Base-by-base conservation (phyloP, 768 basidiomycete species). In the Panellus pusillus region DNA sequence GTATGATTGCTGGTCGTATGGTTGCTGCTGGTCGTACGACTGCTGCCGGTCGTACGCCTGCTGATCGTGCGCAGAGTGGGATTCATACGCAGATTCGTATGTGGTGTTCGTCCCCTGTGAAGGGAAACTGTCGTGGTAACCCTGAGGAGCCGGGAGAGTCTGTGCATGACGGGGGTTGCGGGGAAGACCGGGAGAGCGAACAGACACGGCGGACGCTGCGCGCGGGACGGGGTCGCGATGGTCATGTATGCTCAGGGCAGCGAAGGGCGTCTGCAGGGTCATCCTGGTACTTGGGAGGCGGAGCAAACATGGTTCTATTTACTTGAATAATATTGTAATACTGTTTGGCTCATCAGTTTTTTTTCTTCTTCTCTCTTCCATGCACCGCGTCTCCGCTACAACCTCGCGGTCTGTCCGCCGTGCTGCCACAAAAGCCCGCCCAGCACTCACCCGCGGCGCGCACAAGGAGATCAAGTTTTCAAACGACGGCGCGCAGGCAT, bases 391-490 rank as follows among this genome's bases (percentile, higher is more conserved):
- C 68, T 84, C 87, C 50, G 70, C 72, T 65, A 75, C 81, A 49
- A 88, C 90, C 27, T 79, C 87, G 13, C 72, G 80, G 64, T 80
- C 84, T 62, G 77, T 87, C 65, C 87, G 86, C 60, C 83, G 86
- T 64, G 83, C 79, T 47, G 84, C 84, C 31, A 72, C 77, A 42
- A 82, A 81, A 66, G 70, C 75, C 12, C 78, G 78, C 66, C 80
- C 84, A 54, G 61, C 78, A 11, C 64, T 84, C 19, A 69, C 74
- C 27, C 86, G 91, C 52, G 86, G 87, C 55, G 89, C 84, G 15
- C 91, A 95, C 82, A 97, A 97, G 82, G 94, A 97, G 71, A 91
- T 98, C 71, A 88, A 89, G 75, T 98, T 98, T 75, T 90, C 89
- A 67, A 95, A 98, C 71, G 93, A 93, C 62, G 94, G 62, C 83